Evolutionary conservation across 2,329 filamentous ascomycete genomes (phyloP), one percentile per base, ranked within the genome.

Genomic region (Clarireedia monteithiana): DNA sequence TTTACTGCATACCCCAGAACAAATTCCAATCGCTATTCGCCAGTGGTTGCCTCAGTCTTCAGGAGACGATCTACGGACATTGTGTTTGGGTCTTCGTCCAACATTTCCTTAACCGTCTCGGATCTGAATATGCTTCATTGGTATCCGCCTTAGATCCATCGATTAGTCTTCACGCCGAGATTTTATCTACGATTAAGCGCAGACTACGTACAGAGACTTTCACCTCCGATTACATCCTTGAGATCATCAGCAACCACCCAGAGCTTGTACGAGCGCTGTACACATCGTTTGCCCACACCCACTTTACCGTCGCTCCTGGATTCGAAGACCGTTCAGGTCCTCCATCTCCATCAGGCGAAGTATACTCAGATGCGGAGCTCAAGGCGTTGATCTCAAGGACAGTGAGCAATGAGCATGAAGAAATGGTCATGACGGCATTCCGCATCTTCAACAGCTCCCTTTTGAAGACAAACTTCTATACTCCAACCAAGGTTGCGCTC

Each of bases 1-100:
- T 99, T 17, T 99, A 97, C 82, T 99, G 94, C 72, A 88, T 99
- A 63, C 94, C 94, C 14, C 92, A 95, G 72, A 99, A 96, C 79
- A 94, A 91, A 73, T 90, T 99, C 71, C 92, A 96, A 73, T 77
- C 80, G 57, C 83, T 96, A 65, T 99, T 99, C 72, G 88, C 89
- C 50, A 84, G 82, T 15, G 91, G 91, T 50, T 82, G 86, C 64
- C 78, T 99, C 62, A 96, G 91, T 69, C 78, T 99, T 51, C 94
- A 99, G 72, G 94, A 99, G 75, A 91, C 92, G 12, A 91, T 96
- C 67, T 99, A 99, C 70, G 91, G 91, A 27, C 94, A 99, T 75
- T 96, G 89, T 70, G 89, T 95, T 6, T 96, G 92, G 89, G 91
- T 97, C 34, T 99, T 96, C 68, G 88, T 96, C 39, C 91, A 95